phyloP scores from a whole-genome alignment of 495 filamentous ascomycete genomes.

The Mycothermus thermophilus region DNA sequence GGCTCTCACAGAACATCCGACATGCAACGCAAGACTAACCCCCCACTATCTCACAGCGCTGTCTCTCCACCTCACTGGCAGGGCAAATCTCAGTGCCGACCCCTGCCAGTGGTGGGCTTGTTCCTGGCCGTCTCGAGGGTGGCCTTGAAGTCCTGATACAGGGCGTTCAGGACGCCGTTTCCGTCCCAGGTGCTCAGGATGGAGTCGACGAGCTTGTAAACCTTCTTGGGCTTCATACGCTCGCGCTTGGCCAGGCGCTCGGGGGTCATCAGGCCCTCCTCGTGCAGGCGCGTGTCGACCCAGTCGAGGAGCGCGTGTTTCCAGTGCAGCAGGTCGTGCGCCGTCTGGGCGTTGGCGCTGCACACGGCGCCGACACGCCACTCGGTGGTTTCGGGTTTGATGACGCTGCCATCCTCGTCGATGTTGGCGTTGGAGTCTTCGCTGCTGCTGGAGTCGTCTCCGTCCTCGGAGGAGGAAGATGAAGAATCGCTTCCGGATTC shows the following conservation, averaged over 20 bases:
- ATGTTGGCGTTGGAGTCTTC: slow-evolving; percentile 25
- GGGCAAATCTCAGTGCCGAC: not conserved
- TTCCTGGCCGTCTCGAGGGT: slow-evolving; percentile 24
- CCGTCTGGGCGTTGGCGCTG: slow-evolving; percentile 51
- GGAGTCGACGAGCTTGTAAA: slow-evolving; percentile 37
- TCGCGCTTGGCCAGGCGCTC: slow-evolving; percentile 30
- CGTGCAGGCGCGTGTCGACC: slow-evolving; percentile 47
- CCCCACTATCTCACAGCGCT: too few species aligned
- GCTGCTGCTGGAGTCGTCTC: slow-evolving; percentile 22
- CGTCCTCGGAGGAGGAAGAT: slow-evolving; percentile 38
- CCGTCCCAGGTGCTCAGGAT: slow-evolving; percentile 25
- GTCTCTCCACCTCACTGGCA: too few species aligned
- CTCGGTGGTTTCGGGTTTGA: slow-evolving; percentile 23
- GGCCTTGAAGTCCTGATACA: slow-evolving; percentile 25
- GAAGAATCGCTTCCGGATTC: not conserved
- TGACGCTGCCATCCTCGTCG: slow-evolving; percentile 25
- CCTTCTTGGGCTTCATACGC: slow-evolving; percentile 34
- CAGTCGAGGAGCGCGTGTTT: slow-evolving; percentile 56
- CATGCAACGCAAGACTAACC: too few species aligned
- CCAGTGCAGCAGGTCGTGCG: slow-evolving; percentile 64
- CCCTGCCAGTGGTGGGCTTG: slow-evolving; percentile 16
- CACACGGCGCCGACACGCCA: slow-evolving; percentile 37
- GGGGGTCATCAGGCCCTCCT: slow-evolving; percentile 35
- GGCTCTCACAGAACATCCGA: too few species aligned
- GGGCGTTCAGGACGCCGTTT: slow-evolving; percentile 10